Evolutionary conservation across 331 rosid genomes (phyloP).

Genomic region (Quercus lobata): DNA sequence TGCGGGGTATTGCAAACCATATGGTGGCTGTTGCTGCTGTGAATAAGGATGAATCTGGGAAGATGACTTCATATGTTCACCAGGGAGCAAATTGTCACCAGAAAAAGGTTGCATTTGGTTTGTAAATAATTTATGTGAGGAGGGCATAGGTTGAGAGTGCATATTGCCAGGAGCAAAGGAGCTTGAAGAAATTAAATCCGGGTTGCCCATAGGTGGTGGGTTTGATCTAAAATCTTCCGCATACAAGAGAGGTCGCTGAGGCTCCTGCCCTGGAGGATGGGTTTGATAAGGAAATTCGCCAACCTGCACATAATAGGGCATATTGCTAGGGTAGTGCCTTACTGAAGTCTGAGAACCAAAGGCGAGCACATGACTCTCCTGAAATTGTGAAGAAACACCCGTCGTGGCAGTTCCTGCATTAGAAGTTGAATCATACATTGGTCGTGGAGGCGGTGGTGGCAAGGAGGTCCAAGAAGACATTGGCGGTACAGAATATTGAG

Average conservation of each 20-base stretch:
- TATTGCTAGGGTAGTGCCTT: slow-evolving; percentile 29
- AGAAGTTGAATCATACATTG: slow-evolving; percentile 32
- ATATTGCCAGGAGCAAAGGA: slow-evolving; percentile 35
- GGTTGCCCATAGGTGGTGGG: slow-evolving; percentile 30
- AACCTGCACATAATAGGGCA: slow-evolving; percentile 39
- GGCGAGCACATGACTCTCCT: slow-evolving; percentile 46
- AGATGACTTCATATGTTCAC: slow-evolving; percentile 44
- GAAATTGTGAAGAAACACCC: slow-evolving; percentile 49
- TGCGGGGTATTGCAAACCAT: slow-evolving; percentile 39
- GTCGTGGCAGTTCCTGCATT: slow-evolving; percentile 34
- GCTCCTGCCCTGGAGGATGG: slow-evolving; percentile 44
- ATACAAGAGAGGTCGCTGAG: slow-evolving; percentile 29
- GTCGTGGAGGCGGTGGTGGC: slow-evolving; percentile 44
- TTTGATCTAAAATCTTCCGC: slow-evolving; percentile 43
- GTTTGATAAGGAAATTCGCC: slow-evolving; percentile 42
- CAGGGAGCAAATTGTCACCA: slow-evolving; percentile 41
- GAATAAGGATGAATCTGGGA: slow-evolving; percentile 40
- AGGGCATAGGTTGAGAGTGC: slow-evolving; percentile 44
- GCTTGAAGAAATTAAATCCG: slow-evolving; percentile 41
- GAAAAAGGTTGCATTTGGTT: slow-evolving; percentile 40
- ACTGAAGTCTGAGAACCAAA: slow-evolving; percentile 45
- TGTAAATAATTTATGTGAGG: slow-evolving; percentile 40
- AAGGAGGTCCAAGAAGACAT: slow-evolving; percentile 51
- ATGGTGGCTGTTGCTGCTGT: slow-evolving; percentile 49
- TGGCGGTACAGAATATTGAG: slow-evolving; percentile 43